phyloP scores from a whole-genome alignment of 768 basidiomycete species.

The Boletales sp. region DNA sequence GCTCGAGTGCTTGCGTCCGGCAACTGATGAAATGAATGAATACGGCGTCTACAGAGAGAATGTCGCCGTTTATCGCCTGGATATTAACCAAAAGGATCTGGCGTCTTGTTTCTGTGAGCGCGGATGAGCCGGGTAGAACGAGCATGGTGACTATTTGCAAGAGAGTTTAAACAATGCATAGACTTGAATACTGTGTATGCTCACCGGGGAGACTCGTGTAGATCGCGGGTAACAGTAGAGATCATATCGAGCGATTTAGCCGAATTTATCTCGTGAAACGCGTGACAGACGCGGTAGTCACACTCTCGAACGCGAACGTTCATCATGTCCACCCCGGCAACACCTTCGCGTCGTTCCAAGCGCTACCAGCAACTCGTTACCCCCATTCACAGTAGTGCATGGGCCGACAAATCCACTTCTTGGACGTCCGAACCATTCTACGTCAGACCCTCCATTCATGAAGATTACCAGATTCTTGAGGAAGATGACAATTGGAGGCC shows the following conservation, averaged over 20 bases:
- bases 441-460: slow-evolving; percentile 15
- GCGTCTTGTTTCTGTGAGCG: slow-evolving; percentile 68
- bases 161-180: not conserved
- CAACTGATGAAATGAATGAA: slow-evolving; percentile 85
- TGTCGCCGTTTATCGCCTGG: slow-evolving; percentile 45
- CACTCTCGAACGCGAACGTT: not conserved
- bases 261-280: slow-evolving; percentile 10
- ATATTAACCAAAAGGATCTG: slow-evolving; percentile 60
- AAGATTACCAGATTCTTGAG: slow-evolving; percentile 26
- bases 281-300: slow-evolving; percentile 22
- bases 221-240: not conserved
- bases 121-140: slow-evolving; percentile 72
- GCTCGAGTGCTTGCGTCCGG: slow-evolving; percentile 40
- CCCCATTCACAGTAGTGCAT: slow-evolving; percentile 23
- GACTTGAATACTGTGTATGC: not conserved
- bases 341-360: slow-evolving; percentile 36
- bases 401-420: slow-evolving; percentile 23
- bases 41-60: slow-evolving; percentile 74
- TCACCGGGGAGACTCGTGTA: slow-evolving; percentile 11
- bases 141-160: slow-evolving; percentile 53
- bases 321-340: slow-evolving; percentile 19
- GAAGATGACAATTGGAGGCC: slow-evolving; percentile 27
- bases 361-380: slow-evolving; percentile 33
- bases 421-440: slow-evolving; percentile 27
- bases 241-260: not conserved